Conservation (phyloP, 192 early-diverging fungal species). For the Linnemannia exigua region DNA sequence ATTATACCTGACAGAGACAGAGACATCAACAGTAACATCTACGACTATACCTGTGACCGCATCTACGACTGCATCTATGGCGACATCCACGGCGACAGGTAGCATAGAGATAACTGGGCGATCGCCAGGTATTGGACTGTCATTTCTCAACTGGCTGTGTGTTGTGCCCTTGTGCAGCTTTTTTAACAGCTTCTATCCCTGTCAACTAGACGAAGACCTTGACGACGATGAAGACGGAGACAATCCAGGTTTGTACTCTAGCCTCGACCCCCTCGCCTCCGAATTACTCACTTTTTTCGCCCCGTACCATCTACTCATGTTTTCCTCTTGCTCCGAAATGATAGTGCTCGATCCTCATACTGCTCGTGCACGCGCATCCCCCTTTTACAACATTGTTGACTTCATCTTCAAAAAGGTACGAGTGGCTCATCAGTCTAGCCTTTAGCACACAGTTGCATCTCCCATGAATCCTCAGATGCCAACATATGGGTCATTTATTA, state of each 20-base stretch:
- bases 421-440: slow-evolving; percentile 3
- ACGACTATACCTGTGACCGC: slow-evolving; percentile 1
- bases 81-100: slow-evolving; percentile 16
- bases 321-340: background rate
- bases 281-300: slow-evolving; percentile 1
- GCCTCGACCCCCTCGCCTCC: slow-evolving; percentile 1
- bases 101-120: slow-evolving; percentile 11
- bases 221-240: slow-evolving; percentile 16
- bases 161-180: slow-evolving; percentile 12
- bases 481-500: slow-evolving; percentile 2
- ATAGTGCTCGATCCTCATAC: slow-evolving; percentile 2
- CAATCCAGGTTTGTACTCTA: slow-evolving; percentile 19
- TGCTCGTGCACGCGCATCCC: slow-evolving; percentile 16
- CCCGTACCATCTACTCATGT: slow-evolving; percentile 17
- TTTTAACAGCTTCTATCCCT: slow-evolving; percentile 10
- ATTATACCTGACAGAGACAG: slow-evolving; percentile 3
- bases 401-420: slow-evolving; percentile 30
- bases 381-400: slow-evolving; percentile 21
- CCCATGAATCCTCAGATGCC: slow-evolving; percentile 11
- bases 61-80: slow-evolving; percentile 5
- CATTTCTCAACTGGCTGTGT: slow-evolving; percentile 11
- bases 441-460: background rate
- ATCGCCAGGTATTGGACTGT: slow-evolving; percentile 25
- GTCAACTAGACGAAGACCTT: slow-evolving; percentile 20
- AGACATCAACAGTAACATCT: slow-evolving; percentile 12